These are phyloP conservation scores for Orychophragmus violaceus DNA, from an alignment of 345 rosid species.

Conservation along the genomic window DNA sequence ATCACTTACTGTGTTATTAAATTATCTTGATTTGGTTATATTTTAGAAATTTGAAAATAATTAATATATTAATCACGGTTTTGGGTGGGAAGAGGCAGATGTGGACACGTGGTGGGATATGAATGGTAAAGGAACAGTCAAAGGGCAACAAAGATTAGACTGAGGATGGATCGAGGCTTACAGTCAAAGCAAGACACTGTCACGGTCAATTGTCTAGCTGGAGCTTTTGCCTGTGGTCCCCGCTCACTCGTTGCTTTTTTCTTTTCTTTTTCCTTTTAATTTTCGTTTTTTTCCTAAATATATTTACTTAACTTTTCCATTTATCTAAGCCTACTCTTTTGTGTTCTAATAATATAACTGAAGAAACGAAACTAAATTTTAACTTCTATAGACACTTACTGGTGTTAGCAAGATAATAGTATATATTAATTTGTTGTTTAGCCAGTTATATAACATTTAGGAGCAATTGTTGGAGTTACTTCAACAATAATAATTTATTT, in stretches of 20 bases:
- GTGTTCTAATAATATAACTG: neutral
- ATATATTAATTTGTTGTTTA: neutral
- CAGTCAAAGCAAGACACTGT: constrained; percentile 35
- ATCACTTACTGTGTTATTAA: constrained; percentile 22
- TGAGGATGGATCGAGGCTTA: constrained; percentile 22
- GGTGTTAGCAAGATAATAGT: neutral
- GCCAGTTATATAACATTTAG: neutral
- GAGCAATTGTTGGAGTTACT: neutral
- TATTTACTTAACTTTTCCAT: neutral
- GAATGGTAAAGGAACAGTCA: constrained; percentile 26
- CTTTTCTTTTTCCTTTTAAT: neutral
- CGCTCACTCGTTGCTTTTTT: neutral
- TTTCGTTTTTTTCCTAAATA: neutral
- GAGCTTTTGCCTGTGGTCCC: constrained; percentile 26
- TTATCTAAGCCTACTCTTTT: neutral
- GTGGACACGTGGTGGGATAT: constrained; percentile 6
- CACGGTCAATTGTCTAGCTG: constrained; percentile 36
- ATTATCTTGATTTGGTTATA: constrained; percentile 25
- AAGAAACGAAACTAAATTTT: neutral
- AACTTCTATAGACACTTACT: neutral
- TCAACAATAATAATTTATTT: neutral
- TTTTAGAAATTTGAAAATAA: neutral
- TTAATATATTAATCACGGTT: constrained; percentile 6
- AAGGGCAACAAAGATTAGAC: constrained; percentile 23
- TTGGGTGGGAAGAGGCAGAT: constrained; percentile 3